These are phyloP conservation scores for Trichopus zeylanicus DNA, from an alignment of 116 monocot genomes.

Conservation along the genomic window DNA sequence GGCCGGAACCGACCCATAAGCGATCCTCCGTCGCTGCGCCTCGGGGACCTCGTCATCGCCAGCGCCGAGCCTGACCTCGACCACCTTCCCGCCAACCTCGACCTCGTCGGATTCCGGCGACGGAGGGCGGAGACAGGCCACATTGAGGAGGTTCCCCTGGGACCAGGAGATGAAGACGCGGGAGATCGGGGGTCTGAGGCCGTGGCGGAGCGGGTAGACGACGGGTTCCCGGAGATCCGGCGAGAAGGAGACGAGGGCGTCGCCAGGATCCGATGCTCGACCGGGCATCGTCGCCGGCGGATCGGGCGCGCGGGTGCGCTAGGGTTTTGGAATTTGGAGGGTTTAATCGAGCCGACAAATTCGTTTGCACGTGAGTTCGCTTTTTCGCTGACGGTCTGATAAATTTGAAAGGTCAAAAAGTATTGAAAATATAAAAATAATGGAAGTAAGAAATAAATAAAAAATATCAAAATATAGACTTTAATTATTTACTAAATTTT, in stretches of 20 bases:
- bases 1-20: conserved; percentile 68
- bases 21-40: conserved; percentile 58
- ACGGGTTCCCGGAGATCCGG: conserved; percentile 20
- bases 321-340: conserved; percentile 4
- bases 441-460: too few species aligned
- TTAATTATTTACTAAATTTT: too few species aligned
- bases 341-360: too few species aligned
- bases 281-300: conserved; percentile 36
- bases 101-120: conserved; percentile 16
- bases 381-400: too few species aligned
- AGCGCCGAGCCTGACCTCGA: conserved; percentile 57
- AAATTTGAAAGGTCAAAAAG: too few species aligned
- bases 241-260: conserved; percentile 32
- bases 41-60: conserved; percentile 39
- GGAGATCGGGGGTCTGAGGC: conserved; percentile 48
- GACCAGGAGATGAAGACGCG: conserved; percentile 74
- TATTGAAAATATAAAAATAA: too few species aligned
- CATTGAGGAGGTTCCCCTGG: conserved; percentile 66
- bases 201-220: conserved; percentile 50
- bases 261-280: conserved; percentile 22
- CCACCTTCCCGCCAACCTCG: conserved; percentile 55
- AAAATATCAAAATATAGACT: too few species aligned
- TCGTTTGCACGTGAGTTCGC: too few species aligned
- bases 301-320: not conserved
- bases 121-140: conserved; percentile 57